Evolutionary conservation across 2,329 filamentous ascomycete genomes (phyloP), one percentile per base, ranked within the genome.

Genomic region (Aspergillus japonicus): DNA sequence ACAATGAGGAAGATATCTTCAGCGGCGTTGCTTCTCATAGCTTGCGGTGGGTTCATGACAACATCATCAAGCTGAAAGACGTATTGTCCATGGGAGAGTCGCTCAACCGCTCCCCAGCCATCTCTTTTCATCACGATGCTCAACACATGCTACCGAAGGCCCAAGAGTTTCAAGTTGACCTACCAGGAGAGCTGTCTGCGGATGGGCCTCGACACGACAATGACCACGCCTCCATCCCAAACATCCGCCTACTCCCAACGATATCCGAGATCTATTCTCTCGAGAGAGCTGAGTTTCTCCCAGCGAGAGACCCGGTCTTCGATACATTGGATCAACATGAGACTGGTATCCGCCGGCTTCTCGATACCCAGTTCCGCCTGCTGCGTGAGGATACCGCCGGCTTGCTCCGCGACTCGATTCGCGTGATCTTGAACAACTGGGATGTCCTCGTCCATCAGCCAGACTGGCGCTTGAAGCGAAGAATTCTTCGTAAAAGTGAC

Each of bases 331-430:
- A 14, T 12, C 54, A 62, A 21, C 60, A 60, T 21, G 47, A 60
- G 31, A 24, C 39, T 19, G 60, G 60, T n/a, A 57, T 62, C 33
- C 50, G 50, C 24, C 50, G 57, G 14, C 57, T 62, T 21, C 50
- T 62, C 24, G 60, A 62, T 47, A 54, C 14, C 26, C 60, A 62
- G 16, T 62, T 62, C 24, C 60, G 60, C 21, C 47, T 62, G 5
- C 54, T 62, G 14, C 50, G 60, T 7, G 57, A 62, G 24, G 60
- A 62, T 51, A 62, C 60, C 12, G 59, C 60, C 1, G 60, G 60
- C 5, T 6, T 60, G 7, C 49, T 62, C 11, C 60, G 60, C 1
- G 60, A 62, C 19, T 44, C 57, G 19, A 31, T 62, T n/a, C 29
- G 60, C 5, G 11, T 62, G 8, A 49, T 62, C 1, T 19, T 60